These are phyloP conservation scores for Penicillium tannophilum DNA, from an alignment of 495 filamentous ascomycete genomes.

Conservation along the genomic window DNA sequence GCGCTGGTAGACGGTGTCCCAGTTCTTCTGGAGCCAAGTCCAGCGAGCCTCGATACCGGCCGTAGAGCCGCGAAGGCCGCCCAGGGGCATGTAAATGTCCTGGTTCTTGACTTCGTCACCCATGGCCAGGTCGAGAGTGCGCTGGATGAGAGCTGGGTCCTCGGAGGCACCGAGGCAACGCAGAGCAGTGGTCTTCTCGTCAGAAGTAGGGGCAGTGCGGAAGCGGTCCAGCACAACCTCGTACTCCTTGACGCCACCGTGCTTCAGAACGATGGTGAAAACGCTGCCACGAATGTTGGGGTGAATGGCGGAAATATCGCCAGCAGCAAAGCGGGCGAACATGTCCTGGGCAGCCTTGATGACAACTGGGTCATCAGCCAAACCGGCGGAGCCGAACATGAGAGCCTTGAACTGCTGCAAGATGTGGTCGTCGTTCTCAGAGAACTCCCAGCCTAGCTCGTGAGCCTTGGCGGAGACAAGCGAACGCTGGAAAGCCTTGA, in stretches of 20 bases:
- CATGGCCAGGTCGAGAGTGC: constrained; percentile 73
- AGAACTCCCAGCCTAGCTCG: constrained; percentile 85
- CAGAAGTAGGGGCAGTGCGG: constrained; percentile 79
- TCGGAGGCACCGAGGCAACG: constrained; percentile 81
- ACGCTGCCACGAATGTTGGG: constrained; percentile 67
- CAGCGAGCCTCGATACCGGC: constrained; percentile 82
- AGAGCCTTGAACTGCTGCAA: constrained; percentile 79
- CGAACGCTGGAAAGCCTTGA: constrained; percentile 78
- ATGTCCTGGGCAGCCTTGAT: constrained; percentile 63
- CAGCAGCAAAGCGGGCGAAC: constrained; percentile 62
- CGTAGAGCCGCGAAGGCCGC: constrained; percentile 73
- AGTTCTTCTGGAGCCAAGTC: constrained; percentile 83
- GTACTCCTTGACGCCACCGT: constrained; percentile 64
- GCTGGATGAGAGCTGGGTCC: constrained; percentile 75
- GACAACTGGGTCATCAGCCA: constrained; percentile 60
- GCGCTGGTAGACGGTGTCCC: constrained; percentile 76
- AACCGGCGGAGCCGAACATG: constrained; percentile 63
- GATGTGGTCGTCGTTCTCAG: constrained; percentile 80
- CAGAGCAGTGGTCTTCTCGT: constrained; percentile 95
- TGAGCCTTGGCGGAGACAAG: constrained; percentile 78
- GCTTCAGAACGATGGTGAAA: constrained; percentile 62
- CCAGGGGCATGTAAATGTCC: constrained; percentile 88
- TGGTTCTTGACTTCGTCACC: constrained; percentile 90
- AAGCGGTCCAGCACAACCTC: constrained; percentile 80
- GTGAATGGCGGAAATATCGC: constrained; percentile 62